Evolutionary conservation across 148 eudicot genomes (phyloP), one percentile per base, ranked within the genome.

Genomic region (Vaccinium myrtillus): DNA sequence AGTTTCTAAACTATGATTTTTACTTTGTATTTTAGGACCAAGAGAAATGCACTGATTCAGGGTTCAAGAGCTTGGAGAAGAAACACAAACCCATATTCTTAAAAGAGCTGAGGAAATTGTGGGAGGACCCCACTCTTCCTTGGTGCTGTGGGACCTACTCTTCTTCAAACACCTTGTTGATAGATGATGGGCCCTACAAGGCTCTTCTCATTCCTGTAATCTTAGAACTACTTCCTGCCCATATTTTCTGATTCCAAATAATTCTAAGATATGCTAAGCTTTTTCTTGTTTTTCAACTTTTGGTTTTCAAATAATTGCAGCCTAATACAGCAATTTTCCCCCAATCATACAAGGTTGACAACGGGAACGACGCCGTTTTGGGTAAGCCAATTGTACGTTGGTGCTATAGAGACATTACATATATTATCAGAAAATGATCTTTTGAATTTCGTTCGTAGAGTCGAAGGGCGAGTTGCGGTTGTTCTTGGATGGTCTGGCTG

Each of bases 281-380:
- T 65, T 65, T 67, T 27, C 4, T 6, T 59, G 5, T 67, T 67
- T 25, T 63, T 18, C 48, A 73, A 71, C 15, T 36, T 30, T 15
- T 14, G 39, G 19, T 77, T 9, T 7, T 15, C 4, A n/a, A 39
- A 1, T 78, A 23, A 15, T 49, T 88, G 82, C 91, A 92, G 93
- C 90, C 87, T 36, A 86, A 91, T 69, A 87, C 92, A 0, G 91
- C 90, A 55, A 86, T 91, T 14, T 91, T 87, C 70, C 90, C 89
- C 1, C 6, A 0, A 0, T 2, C 82, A 1, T 91, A 86, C 85
- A 85, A 85, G 81, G 77, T 65, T 58, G 75, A 56, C 32, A 73
- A 86, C 67, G 30, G 1, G 2, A 48, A 75, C 4, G 92, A 90
- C 49, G 77, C 83, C 21, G 59, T 77, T 54, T 48, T 92, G 77